These are phyloP conservation scores for Rhizopogon vulgaris DNA, from an alignment of 768 basidiomycete genomes.

Conservation along the genomic window DNA sequence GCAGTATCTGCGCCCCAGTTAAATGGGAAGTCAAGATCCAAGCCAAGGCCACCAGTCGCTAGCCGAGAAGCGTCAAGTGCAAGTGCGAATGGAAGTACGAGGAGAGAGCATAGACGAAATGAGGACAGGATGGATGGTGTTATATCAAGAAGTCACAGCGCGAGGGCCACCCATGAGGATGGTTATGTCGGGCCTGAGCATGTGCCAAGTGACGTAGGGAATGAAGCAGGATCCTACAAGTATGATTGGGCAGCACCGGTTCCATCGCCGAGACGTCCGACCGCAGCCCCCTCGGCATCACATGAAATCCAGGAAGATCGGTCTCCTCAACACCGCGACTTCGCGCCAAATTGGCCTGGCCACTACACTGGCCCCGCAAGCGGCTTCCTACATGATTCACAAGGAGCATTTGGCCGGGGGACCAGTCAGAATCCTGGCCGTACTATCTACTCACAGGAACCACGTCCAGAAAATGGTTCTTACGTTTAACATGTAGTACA, in stretches of 20 bases:
- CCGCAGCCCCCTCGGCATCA: slow-evolving; percentile 10
- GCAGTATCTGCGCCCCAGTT: slow-evolving; percentile 18
- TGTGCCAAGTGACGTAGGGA: slow-evolving; percentile 13
- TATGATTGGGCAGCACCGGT: slow-evolving; percentile 20
- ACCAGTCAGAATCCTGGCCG: slow-evolving; percentile 46
- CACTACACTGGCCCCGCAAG: slow-evolving; percentile 45
- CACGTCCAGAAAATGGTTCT: slow-evolving; percentile 29
- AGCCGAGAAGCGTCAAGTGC: slow-evolving; percentile 28
- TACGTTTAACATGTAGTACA: slow-evolving; percentile 16
- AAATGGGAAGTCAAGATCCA: slow-evolving; percentile 34
- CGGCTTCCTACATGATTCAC: slow-evolving; percentile 41
- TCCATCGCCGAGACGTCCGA: slow-evolving; percentile 16
- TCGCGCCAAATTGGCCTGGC: slow-evolving; percentile 25
- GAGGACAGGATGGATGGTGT: slow-evolving; percentile 15
- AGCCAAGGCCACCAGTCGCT: slow-evolving; percentile 28
- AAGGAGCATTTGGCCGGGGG: slow-evolving; percentile 31
- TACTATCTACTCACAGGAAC: slow-evolving; percentile 56
- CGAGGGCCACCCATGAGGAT: slow-evolving; percentile 18
- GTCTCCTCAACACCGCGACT: slow-evolving; percentile 8
- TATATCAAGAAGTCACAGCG: slow-evolving; percentile 25
- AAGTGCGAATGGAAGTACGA: slow-evolving; percentile 17
- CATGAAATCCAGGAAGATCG: slow-evolving; percentile 11
- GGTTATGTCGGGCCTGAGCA: slow-evolving; percentile 14
- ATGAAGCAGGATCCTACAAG: slow-evolving; percentile 15
- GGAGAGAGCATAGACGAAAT: slow-evolving; percentile 15